Percentiles rank a stretch among this genome's conserved stretches.
These are phyloP conservation scores for Aspergillus amoenus DNA, from an alignment of 2,329 filamentous ascomycete species.

Conservation along the genomic window DNA sequence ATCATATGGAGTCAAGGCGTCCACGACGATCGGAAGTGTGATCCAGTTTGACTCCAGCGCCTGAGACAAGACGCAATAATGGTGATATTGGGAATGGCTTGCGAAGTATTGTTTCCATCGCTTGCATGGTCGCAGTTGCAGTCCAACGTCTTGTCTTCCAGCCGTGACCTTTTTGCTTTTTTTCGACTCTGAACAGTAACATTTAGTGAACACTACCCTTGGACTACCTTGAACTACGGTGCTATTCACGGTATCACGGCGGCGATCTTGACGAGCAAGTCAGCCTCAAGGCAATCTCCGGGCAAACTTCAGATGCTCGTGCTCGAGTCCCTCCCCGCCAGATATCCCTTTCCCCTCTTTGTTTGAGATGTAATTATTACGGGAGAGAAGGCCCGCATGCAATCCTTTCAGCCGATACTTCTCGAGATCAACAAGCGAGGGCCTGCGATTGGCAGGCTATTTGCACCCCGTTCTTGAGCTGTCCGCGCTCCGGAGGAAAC, in stretches of 20 bases:
- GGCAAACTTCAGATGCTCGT: neutral
- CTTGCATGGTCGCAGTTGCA: neutral
- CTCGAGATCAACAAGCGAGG: neutral
- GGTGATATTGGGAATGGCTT: neutral
- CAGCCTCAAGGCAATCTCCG: slow-evolving; percentile 8
- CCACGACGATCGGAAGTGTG: neutral
- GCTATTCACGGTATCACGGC: neutral
- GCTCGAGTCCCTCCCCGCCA: neutral
- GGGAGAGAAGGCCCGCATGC: neutral
- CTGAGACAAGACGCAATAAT: slow-evolving; percentile 4
- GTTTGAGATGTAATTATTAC: slow-evolving; percentile 5
- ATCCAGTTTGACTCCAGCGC: neutral
- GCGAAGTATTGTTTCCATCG: slow-evolving; percentile 3
- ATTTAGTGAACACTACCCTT: no score
- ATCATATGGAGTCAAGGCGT: neutral
- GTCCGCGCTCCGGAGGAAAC: slow-evolving; percentile 2
- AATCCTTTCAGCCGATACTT: slow-evolving; percentile 1
- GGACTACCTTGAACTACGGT: no score
- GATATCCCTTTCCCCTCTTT: slow-evolving; percentile 1
- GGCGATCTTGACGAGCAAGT: neutral
- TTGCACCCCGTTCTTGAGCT: neutral
- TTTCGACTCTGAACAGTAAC: neutral
- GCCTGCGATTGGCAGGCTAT: neutral
- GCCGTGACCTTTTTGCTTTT: neutral
- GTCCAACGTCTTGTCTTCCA: slow-evolving; percentile 1